Conservation (phyloP, 257 asterid species). For the Solanum ahanhuiri region DNA sequence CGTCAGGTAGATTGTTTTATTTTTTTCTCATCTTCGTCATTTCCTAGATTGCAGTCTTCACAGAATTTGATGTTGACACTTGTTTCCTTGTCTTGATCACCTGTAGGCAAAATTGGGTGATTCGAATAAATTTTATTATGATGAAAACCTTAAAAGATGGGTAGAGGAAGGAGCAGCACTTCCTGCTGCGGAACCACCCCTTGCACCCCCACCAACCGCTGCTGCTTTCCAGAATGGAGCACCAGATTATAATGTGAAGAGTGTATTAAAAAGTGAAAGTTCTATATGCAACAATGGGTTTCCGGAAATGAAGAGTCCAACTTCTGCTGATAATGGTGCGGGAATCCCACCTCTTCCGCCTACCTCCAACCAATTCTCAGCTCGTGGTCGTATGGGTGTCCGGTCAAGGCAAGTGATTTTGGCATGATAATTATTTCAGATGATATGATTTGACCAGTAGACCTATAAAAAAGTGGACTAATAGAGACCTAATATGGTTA, state of each 20-base stretch:
- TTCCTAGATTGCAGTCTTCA: neutral
- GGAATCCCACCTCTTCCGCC: constrained; percentile 98
- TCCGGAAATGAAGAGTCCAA: constrained; percentile 52
- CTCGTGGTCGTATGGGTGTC: constrained; percentile 75
- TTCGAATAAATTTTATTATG: constrained; percentile 72
- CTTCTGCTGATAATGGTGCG: constrained; percentile 35
- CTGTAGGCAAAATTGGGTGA: constrained; percentile 92
- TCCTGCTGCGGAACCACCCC: constrained; percentile 59
- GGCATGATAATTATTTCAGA: neutral
- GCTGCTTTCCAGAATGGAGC: constrained; percentile 76
- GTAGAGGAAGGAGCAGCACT: constrained; percentile 87
- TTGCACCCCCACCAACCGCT: constrained; percentile 74
- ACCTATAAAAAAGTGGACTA: neutral
- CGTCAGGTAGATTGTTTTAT: constrained; percentile 17
- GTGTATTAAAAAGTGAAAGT: constrained; percentile 50
- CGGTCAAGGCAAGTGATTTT: constrained; percentile 65
- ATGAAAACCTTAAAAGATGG: constrained; percentile 91
- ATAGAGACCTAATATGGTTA: neutral
- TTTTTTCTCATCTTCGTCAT: neutral
- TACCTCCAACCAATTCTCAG: constrained; percentile 76
- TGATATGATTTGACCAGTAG: neutral
- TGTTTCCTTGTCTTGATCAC: neutral
- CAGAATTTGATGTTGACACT: neutral
- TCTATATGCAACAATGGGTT: constrained; percentile 32
- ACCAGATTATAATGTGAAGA: constrained; percentile 57